Evolutionary conservation across 2,329 filamentous ascomycete genomes (phyloP).

Genomic region (Clonostachys rhizophaga): DNA sequence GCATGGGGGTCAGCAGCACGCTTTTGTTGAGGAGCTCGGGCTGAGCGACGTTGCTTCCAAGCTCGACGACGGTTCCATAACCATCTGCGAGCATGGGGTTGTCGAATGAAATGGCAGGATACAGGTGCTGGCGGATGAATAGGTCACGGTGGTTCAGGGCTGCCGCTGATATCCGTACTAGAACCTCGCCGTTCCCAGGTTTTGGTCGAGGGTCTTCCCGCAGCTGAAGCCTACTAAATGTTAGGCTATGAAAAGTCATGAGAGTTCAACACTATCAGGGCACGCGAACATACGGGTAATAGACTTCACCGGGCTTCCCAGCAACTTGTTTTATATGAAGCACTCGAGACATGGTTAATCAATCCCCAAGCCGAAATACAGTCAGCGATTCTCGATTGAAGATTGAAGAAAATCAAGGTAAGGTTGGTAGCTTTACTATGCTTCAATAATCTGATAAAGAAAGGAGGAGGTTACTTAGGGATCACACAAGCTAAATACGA

Average conservation of each 20-base stretch:
- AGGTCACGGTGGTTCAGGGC: conserved; percentile 94
- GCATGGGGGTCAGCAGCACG: conserved; percentile 74
- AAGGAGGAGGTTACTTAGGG: no score
- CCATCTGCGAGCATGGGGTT: conserved; percentile 80
- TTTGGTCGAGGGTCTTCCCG: conserved; percentile 58
- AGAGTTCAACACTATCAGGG: neutral
- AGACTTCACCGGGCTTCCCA: conserved; percentile 81
- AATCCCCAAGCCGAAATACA: no score
- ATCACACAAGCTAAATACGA: no score
- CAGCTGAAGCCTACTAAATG: conserved; percentile 43
- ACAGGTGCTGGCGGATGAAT: conserved; percentile 89
- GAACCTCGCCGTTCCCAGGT: conserved; percentile 62
- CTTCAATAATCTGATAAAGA: no score
- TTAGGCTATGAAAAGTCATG: neutral
- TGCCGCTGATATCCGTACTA: conserved; percentile 72
- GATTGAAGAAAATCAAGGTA: neutral
- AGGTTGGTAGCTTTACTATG: neutral
- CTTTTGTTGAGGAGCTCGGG: conserved; percentile 48
- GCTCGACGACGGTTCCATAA: conserved; percentile 64
- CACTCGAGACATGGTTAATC: neutral
- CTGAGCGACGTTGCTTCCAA: conserved; percentile 43
- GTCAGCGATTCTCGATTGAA: no score
- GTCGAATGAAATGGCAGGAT: conserved; percentile 78
- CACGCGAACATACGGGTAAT: conserved; percentile 59
- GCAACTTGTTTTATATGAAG: conserved; percentile 66